phyloP scores from a whole-genome alignment of 768 basidiomycete genomes.

The Leccinum uliginosum region DNA sequence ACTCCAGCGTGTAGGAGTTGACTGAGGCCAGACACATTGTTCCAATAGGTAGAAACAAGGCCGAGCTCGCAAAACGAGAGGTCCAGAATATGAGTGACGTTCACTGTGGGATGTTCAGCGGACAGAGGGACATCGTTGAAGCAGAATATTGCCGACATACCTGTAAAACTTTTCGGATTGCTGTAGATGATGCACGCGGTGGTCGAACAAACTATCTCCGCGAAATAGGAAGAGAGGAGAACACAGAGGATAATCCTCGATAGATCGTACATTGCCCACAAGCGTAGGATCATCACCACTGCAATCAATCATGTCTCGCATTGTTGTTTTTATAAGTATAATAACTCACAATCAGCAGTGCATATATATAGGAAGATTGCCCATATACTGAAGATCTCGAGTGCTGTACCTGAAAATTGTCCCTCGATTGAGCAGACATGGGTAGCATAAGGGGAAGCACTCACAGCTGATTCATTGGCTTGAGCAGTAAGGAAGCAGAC shows the following conservation, averaged over 20 bases:
- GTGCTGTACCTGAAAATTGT: not conserved
- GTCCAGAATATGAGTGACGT: not conserved
- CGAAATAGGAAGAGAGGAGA: slow-evolving; percentile 7
- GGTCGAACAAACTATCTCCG: slow-evolving; percentile 1
- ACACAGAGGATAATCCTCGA: slow-evolving; percentile 7
- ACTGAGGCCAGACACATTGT: not conserved
- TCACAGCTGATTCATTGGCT: not conserved
- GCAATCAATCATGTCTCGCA: not conserved
- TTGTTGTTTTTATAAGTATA: not conserved
- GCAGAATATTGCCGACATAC: not conserved
- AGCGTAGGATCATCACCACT: slow-evolving; percentile 17
- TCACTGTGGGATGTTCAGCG: not conserved
- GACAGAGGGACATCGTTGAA: not conserved
- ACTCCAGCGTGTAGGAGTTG: not conserved
- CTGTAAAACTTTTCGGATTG: not conserved
- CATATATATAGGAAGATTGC: not conserved
- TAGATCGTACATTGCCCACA: slow-evolving; percentile 10
- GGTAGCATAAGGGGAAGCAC: not conserved
- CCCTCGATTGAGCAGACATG: not conserved
- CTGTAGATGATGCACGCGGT: not conserved
- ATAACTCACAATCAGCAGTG: slow-evolving; percentile 10
- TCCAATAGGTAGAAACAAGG: not conserved
- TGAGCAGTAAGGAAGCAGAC: not conserved
- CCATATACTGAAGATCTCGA: slow-evolving; percentile 2
- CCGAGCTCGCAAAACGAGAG: not conserved